These are phyloP conservation scores for Incumbomyces lentus DNA, from an alignment of 2,329 filamentous ascomycete genomes.

Conservation along the genomic window DNA sequence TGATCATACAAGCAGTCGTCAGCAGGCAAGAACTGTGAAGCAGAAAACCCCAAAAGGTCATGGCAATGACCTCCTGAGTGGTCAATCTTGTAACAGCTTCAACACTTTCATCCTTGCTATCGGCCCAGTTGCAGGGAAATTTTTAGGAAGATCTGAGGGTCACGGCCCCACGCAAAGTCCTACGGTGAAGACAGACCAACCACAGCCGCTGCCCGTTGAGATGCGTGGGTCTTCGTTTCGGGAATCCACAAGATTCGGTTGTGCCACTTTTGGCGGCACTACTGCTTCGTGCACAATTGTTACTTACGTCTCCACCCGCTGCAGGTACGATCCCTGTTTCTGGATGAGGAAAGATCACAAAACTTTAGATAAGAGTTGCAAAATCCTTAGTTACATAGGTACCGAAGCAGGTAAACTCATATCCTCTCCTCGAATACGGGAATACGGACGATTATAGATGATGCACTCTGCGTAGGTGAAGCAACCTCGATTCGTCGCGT, in stretches of 20 bases:
- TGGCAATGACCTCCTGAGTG: slow-evolving; percentile 1
- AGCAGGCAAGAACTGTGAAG: not conserved
- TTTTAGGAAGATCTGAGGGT: not conserved
- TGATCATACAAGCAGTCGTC: not conserved
- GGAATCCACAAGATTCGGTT: slow-evolving; percentile 1
- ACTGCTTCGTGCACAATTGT: too few species aligned
- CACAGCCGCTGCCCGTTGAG: too few species aligned
- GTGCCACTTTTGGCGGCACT: not conserved
- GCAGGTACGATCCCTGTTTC: too few species aligned
- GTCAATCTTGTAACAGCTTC: not conserved
- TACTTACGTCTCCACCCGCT: too few species aligned
- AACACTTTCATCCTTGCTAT: not conserved
- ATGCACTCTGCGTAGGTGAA: too few species aligned
- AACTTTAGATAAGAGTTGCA: too few species aligned
- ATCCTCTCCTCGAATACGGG: too few species aligned
- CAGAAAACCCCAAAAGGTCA: not conserved
- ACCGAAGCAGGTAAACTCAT: too few species aligned
- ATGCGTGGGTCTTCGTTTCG: not conserved
- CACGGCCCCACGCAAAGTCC: not conserved
- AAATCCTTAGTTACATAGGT: too few species aligned
- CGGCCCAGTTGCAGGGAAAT: not conserved
- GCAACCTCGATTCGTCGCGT: too few species aligned
- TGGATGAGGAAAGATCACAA: too few species aligned
- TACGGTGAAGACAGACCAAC: not conserved
- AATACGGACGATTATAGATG: too few species aligned